phyloP scores from a whole-genome alignment of 306 rosid species.

The Phaseolus lunatus region DNA sequence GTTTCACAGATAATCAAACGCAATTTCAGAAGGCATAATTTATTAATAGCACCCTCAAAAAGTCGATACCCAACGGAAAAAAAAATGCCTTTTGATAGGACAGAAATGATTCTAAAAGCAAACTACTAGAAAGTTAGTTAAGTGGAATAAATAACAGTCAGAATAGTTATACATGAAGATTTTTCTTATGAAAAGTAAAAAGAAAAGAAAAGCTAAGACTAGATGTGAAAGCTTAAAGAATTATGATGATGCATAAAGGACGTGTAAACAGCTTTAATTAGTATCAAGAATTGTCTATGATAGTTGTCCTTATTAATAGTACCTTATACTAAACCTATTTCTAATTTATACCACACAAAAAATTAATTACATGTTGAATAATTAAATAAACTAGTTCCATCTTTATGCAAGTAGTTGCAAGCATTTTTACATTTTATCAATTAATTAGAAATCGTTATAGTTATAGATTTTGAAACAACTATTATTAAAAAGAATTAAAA shows the following conservation, averaged over 20 bases:
- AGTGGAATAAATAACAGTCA: constrained; percentile 31
- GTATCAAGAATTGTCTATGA: background rate
- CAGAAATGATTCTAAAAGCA: constrained; percentile 40
- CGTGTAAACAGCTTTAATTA: constrained; percentile 9
- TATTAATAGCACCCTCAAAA: constrained; percentile 6
- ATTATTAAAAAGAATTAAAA: too few species aligned
- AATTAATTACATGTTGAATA: background rate
- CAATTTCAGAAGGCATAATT: constrained; percentile 9
- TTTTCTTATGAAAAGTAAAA: background rate
- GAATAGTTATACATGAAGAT: constrained; percentile 28
- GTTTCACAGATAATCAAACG: constrained; percentile 37
- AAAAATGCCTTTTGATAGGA: constrained; percentile 30
- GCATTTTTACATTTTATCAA: too few species aligned
- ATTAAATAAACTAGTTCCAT: background rate
- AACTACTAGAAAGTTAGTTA: constrained; percentile 29
- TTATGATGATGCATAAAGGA: constrained; percentile 13
- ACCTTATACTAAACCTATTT: background rate
- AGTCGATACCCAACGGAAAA: background rate
- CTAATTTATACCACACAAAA: background rate
- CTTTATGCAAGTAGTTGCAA: too few species aligned
- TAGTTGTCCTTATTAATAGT: background rate
- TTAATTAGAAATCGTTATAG: too few species aligned
- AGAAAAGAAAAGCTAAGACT: background rate
- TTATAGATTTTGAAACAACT: too few species aligned
- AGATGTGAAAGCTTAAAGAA: constrained; percentile 11